Base-by-base conservation (phyloP, 129 eudicot species). In the Arctium minus region DNA sequence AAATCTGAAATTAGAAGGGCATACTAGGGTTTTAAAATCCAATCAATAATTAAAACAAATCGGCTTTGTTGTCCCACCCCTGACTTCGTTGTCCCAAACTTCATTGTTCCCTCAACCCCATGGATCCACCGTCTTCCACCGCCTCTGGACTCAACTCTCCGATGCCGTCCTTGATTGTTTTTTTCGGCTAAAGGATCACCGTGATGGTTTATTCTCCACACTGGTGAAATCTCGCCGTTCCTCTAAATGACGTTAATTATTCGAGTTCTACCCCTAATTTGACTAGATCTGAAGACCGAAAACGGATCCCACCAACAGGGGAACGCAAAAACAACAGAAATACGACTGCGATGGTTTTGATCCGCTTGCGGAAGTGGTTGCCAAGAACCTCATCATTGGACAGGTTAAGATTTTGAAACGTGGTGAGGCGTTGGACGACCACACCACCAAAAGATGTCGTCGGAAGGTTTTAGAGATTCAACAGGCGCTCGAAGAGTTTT, bases 381-480 rank as follows among this genome's bases (percentile, higher is more conserved):
- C 83, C 1, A 82, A 75, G 33, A 37, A 9, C 13, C 87, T 81
- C 3, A 87, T 82, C 2, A 82, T 86, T 86, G 89, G 90, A 17
- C 87, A 90, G 76, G 85, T 91, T 1, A 89, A 89, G 77, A 84
- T 91, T 7, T 36, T 91, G 74, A 88, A 91, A 70, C 92, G 90
- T 27, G 90, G 89, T 2, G 92, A 91, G 31, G 68, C 74, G 15
- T 64, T 86, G 77, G 82, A 37, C 29, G 62, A 30, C 10, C n/a
- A 11, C 74, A 5, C 67, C 69, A 32, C 31, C 72, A n/a, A 83
- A 76, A 22, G 86, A 76, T 1, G 11, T 17, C 8, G 27, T 36
- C 74, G 67, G 78, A 78, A 83, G 39, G 85, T 10, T 35, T 48
- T 30, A 35, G 27, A 42, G 38, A 31, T 29, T 30, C 75, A 8